These are phyloP conservation scores for Cairneyella variabilis DNA, from an alignment of 495 filamentous ascomycete species.

Conservation along the genomic window DNA sequence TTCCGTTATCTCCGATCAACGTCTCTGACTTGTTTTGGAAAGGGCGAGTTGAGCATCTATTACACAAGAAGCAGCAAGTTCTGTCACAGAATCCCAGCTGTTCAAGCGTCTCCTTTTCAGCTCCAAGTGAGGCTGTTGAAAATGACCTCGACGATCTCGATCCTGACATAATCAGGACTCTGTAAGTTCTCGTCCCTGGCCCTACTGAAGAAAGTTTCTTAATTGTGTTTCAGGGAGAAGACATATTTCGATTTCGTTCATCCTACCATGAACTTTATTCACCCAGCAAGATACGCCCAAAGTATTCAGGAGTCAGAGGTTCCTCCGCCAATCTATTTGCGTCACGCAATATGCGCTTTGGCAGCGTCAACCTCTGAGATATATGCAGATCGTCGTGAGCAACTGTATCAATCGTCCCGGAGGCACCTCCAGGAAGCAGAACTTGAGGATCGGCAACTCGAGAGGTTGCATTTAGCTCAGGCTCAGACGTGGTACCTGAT, in stretches of 20 bases:
- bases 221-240: conserved; percentile 40
- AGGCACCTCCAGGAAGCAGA: conserved; percentile 46
- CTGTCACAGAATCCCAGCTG: background rate
- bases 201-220: too few relatives aligned
- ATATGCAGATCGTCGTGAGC: conserved; percentile 36
- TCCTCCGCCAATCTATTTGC: conserved; percentile 45
- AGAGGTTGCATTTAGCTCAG: conserved; percentile 42
- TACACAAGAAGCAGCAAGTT: background rate
- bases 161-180: background rate
- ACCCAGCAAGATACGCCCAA: conserved; percentile 35
- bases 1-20: too few relatives aligned
- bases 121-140: background rate
- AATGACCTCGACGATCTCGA: background rate
- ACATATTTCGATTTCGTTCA: conserved; percentile 37
- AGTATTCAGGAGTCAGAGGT: conserved; percentile 41
- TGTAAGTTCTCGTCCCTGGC: conserved; percentile 36
- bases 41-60: conserved; percentile 3
- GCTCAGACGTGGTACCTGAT: conserved; percentile 44
- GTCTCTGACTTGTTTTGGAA: too few relatives aligned
- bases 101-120: too few relatives aligned
- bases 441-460: conserved; percentile 41
- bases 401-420: conserved; percentile 43
- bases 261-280: conserved; percentile 36
- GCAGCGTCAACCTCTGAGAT: conserved; percentile 35
- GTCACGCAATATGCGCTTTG: conserved; percentile 45